Percentiles rank a stretch among this genome's conserved stretches.
These are phyloP conservation scores for Penicillium hesseltinei DNA, from an alignment of 2,329 filamentous ascomycete species.

Conservation along the genomic window DNA sequence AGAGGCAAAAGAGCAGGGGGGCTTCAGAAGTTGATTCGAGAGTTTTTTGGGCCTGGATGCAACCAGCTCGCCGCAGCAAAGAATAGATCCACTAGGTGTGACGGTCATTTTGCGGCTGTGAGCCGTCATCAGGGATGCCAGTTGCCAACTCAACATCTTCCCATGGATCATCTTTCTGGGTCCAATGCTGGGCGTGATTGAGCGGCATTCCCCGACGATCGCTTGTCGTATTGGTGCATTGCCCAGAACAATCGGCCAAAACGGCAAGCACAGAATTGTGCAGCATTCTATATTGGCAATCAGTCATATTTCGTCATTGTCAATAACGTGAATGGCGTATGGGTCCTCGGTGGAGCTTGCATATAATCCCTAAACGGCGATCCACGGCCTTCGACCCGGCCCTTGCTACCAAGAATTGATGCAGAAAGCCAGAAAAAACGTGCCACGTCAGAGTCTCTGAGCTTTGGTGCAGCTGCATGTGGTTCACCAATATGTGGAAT, in stretches of 20 bases:
- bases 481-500: conserved; percentile 34
- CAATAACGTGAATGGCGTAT: conserved; percentile 13
- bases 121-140: conserved; percentile 23
- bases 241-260: not conserved
- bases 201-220: conserved; percentile 24
- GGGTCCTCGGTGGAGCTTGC: conserved; percentile 13
- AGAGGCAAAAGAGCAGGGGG: conserved; percentile 27
- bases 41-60: conserved; percentile 17
- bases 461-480: conserved; percentile 41
- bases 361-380: conserved; percentile 17
- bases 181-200: conserved; percentile 18
- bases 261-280: conserved; percentile 14
- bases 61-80: conserved; percentile 15
- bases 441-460: conserved; percentile 44
- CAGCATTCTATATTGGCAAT: conserved; percentile 8
- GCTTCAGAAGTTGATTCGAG: conserved; percentile 30
- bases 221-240: conserved; percentile 18
- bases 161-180: conserved; percentile 25
- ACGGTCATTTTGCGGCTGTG: conserved; percentile 22
- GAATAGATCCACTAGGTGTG: conserved; percentile 21
- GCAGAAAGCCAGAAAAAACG: conserved; percentile 33
- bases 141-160: conserved; percentile 33
- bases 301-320: conserved; percentile 10
- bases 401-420: conserved; percentile 25
- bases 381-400: conserved; percentile 26